phyloP scores from a whole-genome alignment of 192 early-diverging fungal species.

The Podila clonocystis region DNA sequence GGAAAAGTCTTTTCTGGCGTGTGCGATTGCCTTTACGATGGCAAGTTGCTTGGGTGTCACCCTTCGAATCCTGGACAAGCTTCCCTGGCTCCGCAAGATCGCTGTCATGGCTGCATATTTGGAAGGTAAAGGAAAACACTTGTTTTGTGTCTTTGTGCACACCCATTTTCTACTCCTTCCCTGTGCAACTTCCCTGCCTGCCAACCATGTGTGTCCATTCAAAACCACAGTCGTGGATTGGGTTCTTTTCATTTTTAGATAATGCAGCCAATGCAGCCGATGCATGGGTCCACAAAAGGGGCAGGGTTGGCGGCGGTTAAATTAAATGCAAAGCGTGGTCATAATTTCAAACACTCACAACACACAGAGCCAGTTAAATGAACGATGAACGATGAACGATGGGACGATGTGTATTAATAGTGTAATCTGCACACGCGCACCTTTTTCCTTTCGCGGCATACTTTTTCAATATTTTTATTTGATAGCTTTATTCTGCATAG shows the following conservation, averaged over 20 bases:
- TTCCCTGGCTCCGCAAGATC: constrained; percentile 22
- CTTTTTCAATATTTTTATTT: too few relatives aligned
- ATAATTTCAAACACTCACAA: too few relatives aligned
- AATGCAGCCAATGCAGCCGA: too few relatives aligned
- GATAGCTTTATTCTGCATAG: constrained; percentile 33
- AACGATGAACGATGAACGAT: too few relatives aligned
- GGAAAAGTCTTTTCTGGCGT: constrained; percentile 29
- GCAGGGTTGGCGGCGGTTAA: too few relatives aligned
- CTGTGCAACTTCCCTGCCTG: background rate
- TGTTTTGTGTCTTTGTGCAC: too few relatives aligned
- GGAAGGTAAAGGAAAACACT: constrained; percentile 27
- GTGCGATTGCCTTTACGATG: constrained; percentile 41
- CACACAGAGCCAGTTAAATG: too few relatives aligned
- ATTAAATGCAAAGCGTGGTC: too few relatives aligned
- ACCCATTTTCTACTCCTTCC: background rate
- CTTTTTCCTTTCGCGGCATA: too few relatives aligned
- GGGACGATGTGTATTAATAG: too few relatives aligned
- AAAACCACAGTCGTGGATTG: background rate
- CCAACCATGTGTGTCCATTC: background rate
- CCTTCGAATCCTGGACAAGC: constrained; percentile 38
- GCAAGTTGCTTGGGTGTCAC: constrained; percentile 40
- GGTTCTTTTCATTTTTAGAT: background rate
- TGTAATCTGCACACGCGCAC: too few relatives aligned
- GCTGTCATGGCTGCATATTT: constrained; percentile 43
- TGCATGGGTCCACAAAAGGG: background rate